These are phyloP conservation scores for Quercus glauca DNA, from an alignment of 306 rosid species.

Conservation along the genomic window DNA sequence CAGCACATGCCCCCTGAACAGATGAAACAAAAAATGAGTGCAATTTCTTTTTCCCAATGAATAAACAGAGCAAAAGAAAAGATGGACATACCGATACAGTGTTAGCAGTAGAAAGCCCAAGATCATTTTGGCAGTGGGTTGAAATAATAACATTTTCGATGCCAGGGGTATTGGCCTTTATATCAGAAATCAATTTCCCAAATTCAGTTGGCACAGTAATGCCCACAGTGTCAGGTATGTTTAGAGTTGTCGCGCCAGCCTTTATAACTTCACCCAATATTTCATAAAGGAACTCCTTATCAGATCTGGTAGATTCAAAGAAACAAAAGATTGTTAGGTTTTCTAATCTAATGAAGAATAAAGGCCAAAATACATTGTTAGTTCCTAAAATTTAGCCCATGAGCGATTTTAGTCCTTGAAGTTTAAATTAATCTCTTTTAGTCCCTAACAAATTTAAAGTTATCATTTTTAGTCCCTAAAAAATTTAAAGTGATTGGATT, in stretches of 20 bases:
- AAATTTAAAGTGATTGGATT: too few relatives aligned
- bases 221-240: constrained; percentile 98
- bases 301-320: constrained; percentile 55
- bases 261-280: constrained; percentile 87
- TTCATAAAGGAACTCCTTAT: constrained; percentile 76
- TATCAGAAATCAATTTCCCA: constrained; percentile 77
- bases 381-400: too few relatives aligned
- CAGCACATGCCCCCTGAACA: constrained; percentile 89
- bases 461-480: too few relatives aligned
- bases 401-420: too few relatives aligned
- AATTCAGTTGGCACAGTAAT: constrained; percentile 64
- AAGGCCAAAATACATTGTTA: too few relatives aligned
- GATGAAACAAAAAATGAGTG: constrained; percentile 14
- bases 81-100: constrained; percentile 60
- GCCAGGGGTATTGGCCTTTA: constrained; percentile 86
- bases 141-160: constrained; percentile 82
- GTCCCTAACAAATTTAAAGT: too few relatives aligned
- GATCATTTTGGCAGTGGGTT: constrained; percentile 99
- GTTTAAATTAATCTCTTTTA: too few relatives aligned
- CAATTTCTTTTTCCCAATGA: background rate
- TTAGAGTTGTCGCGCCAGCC: constrained; percentile 96
- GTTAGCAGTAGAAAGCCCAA: constrained; percentile 92
- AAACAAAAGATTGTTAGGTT: constrained; percentile 1
- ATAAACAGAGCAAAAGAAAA: background rate
- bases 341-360: too few relatives aligned